Evolutionary conservation across 306 rosid genomes (phyloP).

Genomic region (Ochetophila trinervis): DNA sequence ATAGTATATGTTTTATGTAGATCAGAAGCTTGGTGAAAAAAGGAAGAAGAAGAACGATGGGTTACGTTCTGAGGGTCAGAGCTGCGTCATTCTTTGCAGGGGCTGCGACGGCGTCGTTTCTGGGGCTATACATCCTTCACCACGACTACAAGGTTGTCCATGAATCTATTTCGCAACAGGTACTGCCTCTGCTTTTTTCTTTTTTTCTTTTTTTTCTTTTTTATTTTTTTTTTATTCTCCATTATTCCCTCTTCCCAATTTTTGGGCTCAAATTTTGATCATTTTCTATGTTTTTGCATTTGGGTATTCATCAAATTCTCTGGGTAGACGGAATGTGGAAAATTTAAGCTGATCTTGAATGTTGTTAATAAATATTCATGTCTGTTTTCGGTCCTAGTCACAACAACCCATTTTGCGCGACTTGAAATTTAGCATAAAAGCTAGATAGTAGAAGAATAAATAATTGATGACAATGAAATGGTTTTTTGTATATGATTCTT

Average conservation of each 20-base stretch:
- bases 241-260: not conserved
- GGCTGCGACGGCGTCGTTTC: constrained; percentile 75
- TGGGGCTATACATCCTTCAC: constrained; percentile 71
- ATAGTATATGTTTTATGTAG: no score
- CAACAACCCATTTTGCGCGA: not conserved
- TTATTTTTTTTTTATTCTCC: not conserved
- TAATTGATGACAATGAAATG: no score
- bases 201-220: not conserved
- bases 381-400: not conserved
- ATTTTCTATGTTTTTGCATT: not conserved
- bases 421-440: not conserved
- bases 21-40: no score
- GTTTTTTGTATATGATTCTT: no score
- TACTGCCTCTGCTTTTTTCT: constrained; percentile 15
- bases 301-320: constrained; percentile 7
- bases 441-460: not conserved
- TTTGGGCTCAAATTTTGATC: not conserved
- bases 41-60: constrained; percentile 43
- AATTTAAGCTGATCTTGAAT: not conserved
- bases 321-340: not conserved
- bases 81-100: constrained; percentile 84
- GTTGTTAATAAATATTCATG: not conserved
- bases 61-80: constrained; percentile 80
- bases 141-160: constrained; percentile 81
- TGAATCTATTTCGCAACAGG: constrained; percentile 66